Percentiles rank a stretch among this genome's conserved stretches.
Evolutionary conservation across 2,329 filamentous ascomycete genomes (phyloP).

Genomic region (Diaporthe sp.): DNA sequence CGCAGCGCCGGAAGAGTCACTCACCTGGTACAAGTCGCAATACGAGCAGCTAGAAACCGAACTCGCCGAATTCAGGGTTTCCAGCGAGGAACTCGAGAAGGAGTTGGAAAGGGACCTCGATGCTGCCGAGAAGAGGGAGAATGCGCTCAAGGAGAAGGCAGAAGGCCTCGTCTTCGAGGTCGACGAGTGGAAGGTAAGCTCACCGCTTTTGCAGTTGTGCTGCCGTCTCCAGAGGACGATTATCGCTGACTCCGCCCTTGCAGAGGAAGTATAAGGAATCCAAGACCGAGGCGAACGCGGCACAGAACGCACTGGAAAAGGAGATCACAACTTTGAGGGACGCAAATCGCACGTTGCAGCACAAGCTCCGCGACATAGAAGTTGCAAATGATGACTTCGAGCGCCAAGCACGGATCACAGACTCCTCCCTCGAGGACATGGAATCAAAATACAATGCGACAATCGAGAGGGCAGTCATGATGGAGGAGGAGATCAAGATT

Average conservation of each 20-base stretch:
- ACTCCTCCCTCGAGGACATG: conserved; percentile 94
- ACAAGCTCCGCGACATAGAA: conserved; percentile 93
- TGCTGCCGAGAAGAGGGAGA: conserved; percentile 92
- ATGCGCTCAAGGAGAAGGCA: conserved; percentile 86
- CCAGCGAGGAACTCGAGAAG: conserved; percentile 92
- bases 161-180: conserved; percentile 89
- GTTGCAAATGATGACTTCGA: conserved; percentile 99
- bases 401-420: conserved; percentile 94
- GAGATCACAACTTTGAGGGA: conserved; percentile 95
- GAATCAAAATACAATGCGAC: conserved; percentile 97
- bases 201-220: conserved; percentile 19
- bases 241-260: conserved; percentile 44
- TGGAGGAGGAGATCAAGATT: conserved; percentile 93
- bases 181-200: conserved; percentile 95
- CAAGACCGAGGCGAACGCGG: conserved; percentile 86
- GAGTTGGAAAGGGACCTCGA: conserved; percentile 98
- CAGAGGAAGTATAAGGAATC: conserved; percentile 97
- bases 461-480: conserved; percentile 91
- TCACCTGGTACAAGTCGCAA: conserved; percentile 95
- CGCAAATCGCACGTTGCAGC: conserved; percentile 82
- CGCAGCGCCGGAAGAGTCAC: conserved; percentile 77
- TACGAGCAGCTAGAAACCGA: conserved; percentile 94
- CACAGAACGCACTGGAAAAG: conserved; percentile 90
- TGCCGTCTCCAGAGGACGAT: neutral
- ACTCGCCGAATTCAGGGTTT: conserved; percentile 92